Evolutionary conservation across 2,329 filamentous ascomycete genomes (phyloP).

Genomic region (Paraconiothyrium sp.): DNA sequence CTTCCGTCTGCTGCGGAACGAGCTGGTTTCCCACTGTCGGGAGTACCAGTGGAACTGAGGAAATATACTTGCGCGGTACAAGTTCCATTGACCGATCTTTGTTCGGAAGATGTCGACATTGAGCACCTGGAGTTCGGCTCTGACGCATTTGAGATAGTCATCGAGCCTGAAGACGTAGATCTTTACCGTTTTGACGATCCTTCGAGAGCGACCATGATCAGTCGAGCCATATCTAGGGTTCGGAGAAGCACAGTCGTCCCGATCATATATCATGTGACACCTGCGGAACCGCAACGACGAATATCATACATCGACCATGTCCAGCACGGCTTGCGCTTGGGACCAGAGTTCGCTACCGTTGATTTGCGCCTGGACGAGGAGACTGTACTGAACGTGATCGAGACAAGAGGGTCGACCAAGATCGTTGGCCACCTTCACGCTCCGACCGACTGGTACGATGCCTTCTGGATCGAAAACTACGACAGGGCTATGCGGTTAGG

Average conservation of each 20-base stretch:
- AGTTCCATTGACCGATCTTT: conserved; percentile 66
- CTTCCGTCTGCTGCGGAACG: conserved; percentile 7
- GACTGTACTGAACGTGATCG: conserved; percentile 61
- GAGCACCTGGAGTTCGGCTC: conserved; percentile 72
- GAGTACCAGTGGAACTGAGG: conserved; percentile 67
- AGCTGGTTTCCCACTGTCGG: conserved; percentile 66
- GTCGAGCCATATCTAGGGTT: conserved; percentile 67
- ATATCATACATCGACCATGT: conserved; percentile 65
- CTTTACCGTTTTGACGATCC: conserved; percentile 24
- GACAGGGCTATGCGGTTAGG: conserved; percentile 65
- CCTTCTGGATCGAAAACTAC: conserved; percentile 66
- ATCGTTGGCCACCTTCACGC: conserved; percentile 67
- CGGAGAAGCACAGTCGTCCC: conserved; percentile 68
- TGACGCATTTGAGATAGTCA: conserved; percentile 72
- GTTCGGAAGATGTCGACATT: conserved; percentile 65
- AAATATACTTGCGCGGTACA: conserved; percentile 74
- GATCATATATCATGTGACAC: conserved; percentile 53
- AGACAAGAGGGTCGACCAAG: conserved; percentile 64
- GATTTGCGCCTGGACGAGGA: conserved; percentile 67
- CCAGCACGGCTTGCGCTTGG: conserved; percentile 68
- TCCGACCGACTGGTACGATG: conserved; percentile 64
- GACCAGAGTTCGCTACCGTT: conserved; percentile 68
- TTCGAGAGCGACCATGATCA: conserved; percentile 57
- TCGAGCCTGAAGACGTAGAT: conserved; percentile 51
- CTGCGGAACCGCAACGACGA: conserved; percentile 36